Base-by-base conservation (phyloP, 495 filamentous ascomycete species). In the Podospora pseudocomata region DNA sequence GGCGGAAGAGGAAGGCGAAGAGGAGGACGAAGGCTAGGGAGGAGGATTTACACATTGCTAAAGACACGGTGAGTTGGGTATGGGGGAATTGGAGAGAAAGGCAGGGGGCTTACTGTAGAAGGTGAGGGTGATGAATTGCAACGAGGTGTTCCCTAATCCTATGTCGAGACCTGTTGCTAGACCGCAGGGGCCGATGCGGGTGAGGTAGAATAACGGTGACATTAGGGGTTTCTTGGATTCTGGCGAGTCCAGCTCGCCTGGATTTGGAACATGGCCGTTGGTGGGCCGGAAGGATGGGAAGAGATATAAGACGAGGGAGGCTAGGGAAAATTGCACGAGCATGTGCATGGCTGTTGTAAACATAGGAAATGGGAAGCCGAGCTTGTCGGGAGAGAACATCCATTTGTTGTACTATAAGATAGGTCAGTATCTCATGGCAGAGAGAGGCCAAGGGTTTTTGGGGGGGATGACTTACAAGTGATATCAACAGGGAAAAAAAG, bases 21-120 rank as follows among this genome's bases (percentile, higher is more conserved):
- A 96, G 72, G 7, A 99, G 89, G 60, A 99, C 95, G 74, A 99
- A 98, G 53, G 91, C 93, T 19, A 98, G 86, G 44, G 93, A 91
- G 23, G 93, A 97, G 4, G 95, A 98, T 87, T 99, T 99, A 80
- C 95, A 98, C 96, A 99, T 99, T 66, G 94, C 90, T 92, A 70
- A 5, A 5, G n/a, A 61, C 55, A 57, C 32, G 18, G 61, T 72
- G 64, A 72, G 65, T 39, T 63, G 18, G 72, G 65, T 70, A 70
- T 63, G 57, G 56, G n/a, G 7, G 27, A 15, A 26, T 18, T 34
- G 16, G 60, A 13, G 55, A 30, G 19, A 61, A n/a, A 60, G 34
- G 23, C 23, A 23, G 15, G 57, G 63, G 23, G 82, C 88, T 63
- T 85, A 92, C 91, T 99, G 75, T 96, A 95, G 74, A 99, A 99